Evolutionary conservation across 164 flowering plant genomes (phyloP), one percentile per base, ranked within the genome.

Genomic region (Liquidambar formosana): DNA sequence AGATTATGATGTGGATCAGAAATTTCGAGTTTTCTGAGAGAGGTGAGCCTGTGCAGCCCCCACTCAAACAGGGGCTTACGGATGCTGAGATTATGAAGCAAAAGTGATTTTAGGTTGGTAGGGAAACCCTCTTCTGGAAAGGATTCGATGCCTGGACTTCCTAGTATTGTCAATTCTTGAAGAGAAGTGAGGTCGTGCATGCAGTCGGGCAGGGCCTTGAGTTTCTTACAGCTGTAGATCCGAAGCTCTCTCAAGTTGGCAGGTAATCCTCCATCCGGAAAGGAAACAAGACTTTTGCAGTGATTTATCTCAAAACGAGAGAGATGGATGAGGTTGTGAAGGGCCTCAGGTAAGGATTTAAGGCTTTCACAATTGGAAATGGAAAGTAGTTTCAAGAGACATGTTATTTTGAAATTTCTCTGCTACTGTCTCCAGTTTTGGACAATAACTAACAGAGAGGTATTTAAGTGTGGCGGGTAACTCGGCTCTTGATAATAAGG

Each of bases 101-200:
- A 19, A 10, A 74, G 72, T 13, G 43, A 47, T 6, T 57, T 3
- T 18, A 74, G 56, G 16, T 64, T 63, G n/a, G 53, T 43, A 8
- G 77, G 77, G 0, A 74, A 44, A 13, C 61, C 72, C 12, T 23
- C 53, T 43, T 28, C 45, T 6, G 72, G 77, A 47, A 74, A 74
- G 14, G 45, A 33, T 9, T 48, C 16, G 3, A 74, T 62, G 23
- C 26, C 67, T 14, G 22, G 72, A 21, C 72, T 68, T 12, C 26
- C 44, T 1, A 21, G 14, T n/a, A 74, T 38, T 41, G 22, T 27
- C 41, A 74, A 41, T 2, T 63, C 45, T 10, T 57, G 60, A 18
- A 68, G 41, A 23, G 69, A 63, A 14, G 52, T 23, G 60, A 63
- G 60, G 19, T 5, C 47, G 1, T 61, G 69, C 46, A 74, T 57